Evolutionary conservation across 768 basidiomycete species (phyloP), one percentile per base, ranked within the genome.

Genomic region (Lepiota subincarnata): DNA sequence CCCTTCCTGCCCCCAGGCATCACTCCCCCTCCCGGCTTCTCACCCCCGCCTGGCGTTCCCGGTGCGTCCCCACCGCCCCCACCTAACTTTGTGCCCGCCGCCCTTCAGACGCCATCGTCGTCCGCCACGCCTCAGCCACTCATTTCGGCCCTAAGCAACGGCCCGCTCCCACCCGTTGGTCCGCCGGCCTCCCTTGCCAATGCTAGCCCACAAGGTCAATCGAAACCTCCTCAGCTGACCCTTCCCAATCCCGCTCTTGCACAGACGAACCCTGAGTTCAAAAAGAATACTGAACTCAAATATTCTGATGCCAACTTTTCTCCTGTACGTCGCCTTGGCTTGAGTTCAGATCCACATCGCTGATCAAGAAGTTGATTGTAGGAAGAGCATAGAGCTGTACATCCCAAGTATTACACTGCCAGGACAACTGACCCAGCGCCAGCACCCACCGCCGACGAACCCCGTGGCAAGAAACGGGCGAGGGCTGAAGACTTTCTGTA

Each of bases 401-500:
- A 83, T 51, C 60, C 76, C 8, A 84, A 79, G 64, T 91, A 87
- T 67, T 82, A 81, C 59, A 72, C 74, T 68, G 66, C 75, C 49
- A 75, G 76, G 64, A 66, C 78, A 58, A 65, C 66, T 57, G 68
- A 67, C 53, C 57, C 67, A 49, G 67, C 62, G 31, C 28, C 60
- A 36, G 53, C 14, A 51, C 13, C 40, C 11, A 13, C 36, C 28
- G 39, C 35, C n/a, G 85, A 87, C 47, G 87, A 88, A 62, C 72
- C 79, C 46, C 79, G 87, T 59, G 89, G 90, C 44, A 89, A 84
- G 74, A 93, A 93, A 69, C 75, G 92, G 43, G 87, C 90, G 43
- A 76, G 89, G 59, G 92, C 92, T 28, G 90, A 92, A 68, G 92
- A 93, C 68, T 90, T 89, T 68, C 70, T 92, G 61, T 91, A 60